phyloP scores from a whole-genome alignment of 2,329 filamentous ascomycete genomes.

The Nigrospora oryzae region DNA sequence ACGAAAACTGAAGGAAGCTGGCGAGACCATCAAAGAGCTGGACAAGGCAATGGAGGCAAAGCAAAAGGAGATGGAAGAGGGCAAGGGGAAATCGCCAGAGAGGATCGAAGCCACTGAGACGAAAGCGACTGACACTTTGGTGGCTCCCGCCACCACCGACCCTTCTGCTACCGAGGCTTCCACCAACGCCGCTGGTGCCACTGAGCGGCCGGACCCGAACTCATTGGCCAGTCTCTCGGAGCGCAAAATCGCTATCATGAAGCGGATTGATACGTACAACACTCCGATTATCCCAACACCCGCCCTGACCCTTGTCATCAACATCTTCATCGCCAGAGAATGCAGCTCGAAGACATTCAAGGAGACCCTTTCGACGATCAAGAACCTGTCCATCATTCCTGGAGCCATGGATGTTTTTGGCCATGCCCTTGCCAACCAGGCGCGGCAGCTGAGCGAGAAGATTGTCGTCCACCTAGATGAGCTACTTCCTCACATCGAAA shows the following conservation, averaged over 20 bases:
- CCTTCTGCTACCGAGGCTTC: constrained; percentile 6
- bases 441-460: constrained; percentile 72
- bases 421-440: constrained; percentile 83
- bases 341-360: constrained; percentile 98
- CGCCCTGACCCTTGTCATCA: constrained; percentile 89
- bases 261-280: constrained; percentile 53
- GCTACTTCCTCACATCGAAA: constrained; percentile 76
- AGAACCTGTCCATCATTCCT: constrained; percentile 89
- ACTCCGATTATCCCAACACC: constrained; percentile 81
- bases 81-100: no score
- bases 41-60: constrained; percentile 25
- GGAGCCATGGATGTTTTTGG: constrained; percentile 86
- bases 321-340: constrained; percentile 90
- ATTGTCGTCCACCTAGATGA: constrained; percentile 81
- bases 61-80: constrained; percentile 9
- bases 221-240: constrained; percentile 24
- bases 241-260: constrained; percentile 31
- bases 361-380: constrained; percentile 96
- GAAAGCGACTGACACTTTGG: not conserved
- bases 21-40: constrained; percentile 26
- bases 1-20: constrained; percentile 47
- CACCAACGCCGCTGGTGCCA: constrained; percentile 7
- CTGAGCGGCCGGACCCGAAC: constrained; percentile 11
- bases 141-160: constrained; percentile 4
- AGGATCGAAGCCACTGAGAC: no score